Conservation (phyloP, 352 stramenopile species). For the Thraustotheca clavata region DNA sequence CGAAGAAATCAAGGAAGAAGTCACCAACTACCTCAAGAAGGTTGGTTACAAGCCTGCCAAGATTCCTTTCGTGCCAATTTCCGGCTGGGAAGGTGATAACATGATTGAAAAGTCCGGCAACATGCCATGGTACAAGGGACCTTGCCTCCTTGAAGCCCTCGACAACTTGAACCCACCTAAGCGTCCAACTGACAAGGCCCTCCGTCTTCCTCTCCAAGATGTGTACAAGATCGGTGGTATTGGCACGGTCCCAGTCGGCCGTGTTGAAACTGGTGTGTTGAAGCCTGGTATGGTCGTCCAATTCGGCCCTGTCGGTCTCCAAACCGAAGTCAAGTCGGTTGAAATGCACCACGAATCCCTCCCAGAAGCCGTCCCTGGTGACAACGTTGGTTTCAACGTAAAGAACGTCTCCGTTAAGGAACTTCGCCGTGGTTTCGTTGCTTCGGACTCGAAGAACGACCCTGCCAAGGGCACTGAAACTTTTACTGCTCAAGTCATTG, state of each 20-base stretch:
- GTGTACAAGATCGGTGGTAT: constrained; percentile 98
- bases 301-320: constrained; percentile 87
- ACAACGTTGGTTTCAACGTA: constrained; percentile 97
- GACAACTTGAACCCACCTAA: constrained; percentile 89
- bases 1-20: constrained; percentile 90
- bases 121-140: constrained; percentile 97
- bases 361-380: constrained; percentile 85
- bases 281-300: constrained; percentile 88
- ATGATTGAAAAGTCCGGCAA: constrained; percentile 91
- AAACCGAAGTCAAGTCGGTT: constrained; percentile 93
- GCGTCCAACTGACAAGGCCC: constrained; percentile 89
- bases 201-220: constrained; percentile 94
- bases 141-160: constrained; percentile 86
- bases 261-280: constrained; percentile 95
- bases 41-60: constrained; percentile 95
- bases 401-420: constrained; percentile 95
- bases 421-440: constrained; percentile 90
- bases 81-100: constrained; percentile 96
- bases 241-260: constrained; percentile 93
- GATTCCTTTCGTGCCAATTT: constrained; percentile 95
- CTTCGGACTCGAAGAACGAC: constrained; percentile 90
- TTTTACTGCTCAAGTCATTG: constrained; percentile 95
- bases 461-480: constrained; percentile 68
- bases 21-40: constrained; percentile 91
- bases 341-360: constrained; percentile 96